Base-by-base conservation (phyloP, 1,139 yeast species). In the Candida sojae region DNA sequence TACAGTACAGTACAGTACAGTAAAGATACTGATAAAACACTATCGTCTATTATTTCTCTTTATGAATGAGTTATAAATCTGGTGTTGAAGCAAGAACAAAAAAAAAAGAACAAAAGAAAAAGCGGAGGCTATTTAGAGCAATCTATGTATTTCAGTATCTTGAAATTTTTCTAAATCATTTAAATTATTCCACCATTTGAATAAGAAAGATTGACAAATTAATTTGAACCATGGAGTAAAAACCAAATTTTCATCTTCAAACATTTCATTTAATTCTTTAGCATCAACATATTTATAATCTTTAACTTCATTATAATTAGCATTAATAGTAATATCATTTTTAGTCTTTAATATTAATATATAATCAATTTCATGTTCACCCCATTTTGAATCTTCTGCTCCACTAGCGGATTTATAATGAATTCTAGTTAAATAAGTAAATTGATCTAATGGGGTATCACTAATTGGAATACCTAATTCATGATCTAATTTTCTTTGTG, bases 171-270 rank as follows among this genome's bases (percentile, higher is more conserved):
- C 72, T 55, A 84, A 73, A 53, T 78, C 70, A 60, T 82, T 85
- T 56, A 92, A 73, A 54, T 82, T 78, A 44, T 77, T 79, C 99
- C 99, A 93, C 99, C 99, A 93, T 56, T 88, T 78, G 73, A 88
- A 93, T 62, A 93, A 75, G 63, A 89, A 89, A 45, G 88, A 83
- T 62, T 93, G 91, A 66, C 99, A 95, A 58, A 93, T 93, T 57
- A 93, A 81, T 69, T 90, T 91, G 75, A 93, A 93, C 99, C 99
- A 93, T 9, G 99, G 99, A 5, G 99, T 93, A 68, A 93, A 95
- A 17, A 81, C 78, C 54, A 87, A 74, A 12, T 60, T 53, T 13
- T 71, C 60, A 62, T 91, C 90, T 32, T 77, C 61, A 65, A 93
- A 89, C 97, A 95, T 89, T 12, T 66, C 73, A 61, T 83, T 80